Conservation (phyloP, 257 asterid species). For the Salvia miltiorrhiza region DNA sequence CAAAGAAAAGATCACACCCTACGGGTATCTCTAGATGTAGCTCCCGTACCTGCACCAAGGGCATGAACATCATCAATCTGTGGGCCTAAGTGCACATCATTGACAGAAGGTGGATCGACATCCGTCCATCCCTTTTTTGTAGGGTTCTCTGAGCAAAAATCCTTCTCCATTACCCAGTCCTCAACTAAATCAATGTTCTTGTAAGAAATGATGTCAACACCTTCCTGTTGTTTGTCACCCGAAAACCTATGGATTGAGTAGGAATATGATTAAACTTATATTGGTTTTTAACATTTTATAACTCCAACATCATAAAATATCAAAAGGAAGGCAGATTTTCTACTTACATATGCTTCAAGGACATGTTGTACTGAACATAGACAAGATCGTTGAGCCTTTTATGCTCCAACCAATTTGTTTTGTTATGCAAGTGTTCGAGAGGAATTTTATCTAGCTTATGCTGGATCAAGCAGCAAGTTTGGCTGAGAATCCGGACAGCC, state of each 20-base stretch:
- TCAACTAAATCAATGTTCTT: constrained; percentile 54
- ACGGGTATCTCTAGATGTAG: constrained; percentile 4
- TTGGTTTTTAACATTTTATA: not conserved
- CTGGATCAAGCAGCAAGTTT: constrained; percentile 76
- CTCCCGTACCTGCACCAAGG: constrained; percentile 68
- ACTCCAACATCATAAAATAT: not conserved
- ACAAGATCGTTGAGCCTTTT: constrained; percentile 76
- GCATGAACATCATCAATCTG: constrained; percentile 69
- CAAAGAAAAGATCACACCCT: not conserved
- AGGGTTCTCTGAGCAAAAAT: constrained; percentile 39
- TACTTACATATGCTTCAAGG: constrained; percentile 70
- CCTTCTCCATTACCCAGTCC: constrained; percentile 74
- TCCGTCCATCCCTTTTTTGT: constrained; percentile 69
- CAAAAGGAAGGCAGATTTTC: not conserved
- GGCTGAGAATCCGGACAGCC: constrained; percentile 84
- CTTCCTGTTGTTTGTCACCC: constrained; percentile 41
- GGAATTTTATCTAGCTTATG: constrained; percentile 46
- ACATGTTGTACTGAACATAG: constrained; percentile 76
- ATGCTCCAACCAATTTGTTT: constrained; percentile 69
- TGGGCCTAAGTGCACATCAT: constrained; percentile 45
- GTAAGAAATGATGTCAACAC: constrained; percentile 60
- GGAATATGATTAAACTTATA: constrained; percentile 9
- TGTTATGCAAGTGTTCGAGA: constrained; percentile 60
- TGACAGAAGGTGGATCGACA: constrained; percentile 74
- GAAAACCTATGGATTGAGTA: constrained; percentile 34